Conservation (phyloP, 2,329 filamentous ascomycete species). For the Cladophialophora bantiana region DNA sequence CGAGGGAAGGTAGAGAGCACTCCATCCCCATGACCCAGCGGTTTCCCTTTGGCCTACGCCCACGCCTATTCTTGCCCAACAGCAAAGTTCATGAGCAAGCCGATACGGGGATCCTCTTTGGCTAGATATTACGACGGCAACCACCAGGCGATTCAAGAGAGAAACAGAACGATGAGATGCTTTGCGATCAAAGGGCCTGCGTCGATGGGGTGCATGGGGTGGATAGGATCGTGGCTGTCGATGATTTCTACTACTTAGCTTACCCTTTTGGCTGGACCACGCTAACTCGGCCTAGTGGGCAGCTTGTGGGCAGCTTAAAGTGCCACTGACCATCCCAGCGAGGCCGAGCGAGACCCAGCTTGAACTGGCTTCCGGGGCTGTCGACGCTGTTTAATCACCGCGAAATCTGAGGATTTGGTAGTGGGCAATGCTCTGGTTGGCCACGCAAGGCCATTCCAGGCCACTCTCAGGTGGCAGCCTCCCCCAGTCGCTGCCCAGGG, state of each 20-base stretch:
- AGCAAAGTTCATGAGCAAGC: not conserved
- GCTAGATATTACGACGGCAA: not conserved
- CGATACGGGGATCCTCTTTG: not conserved
- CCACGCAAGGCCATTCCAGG: not conserved
- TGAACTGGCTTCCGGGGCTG: constrained; percentile 18
- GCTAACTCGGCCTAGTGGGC: constrained; percentile 13
- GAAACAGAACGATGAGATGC: not conserved
- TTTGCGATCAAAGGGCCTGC: not conserved
- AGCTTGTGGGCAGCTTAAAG: not conserved
- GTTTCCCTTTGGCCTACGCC: not conserved
- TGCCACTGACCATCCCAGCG: constrained; percentile 13
- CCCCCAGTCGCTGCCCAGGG: not conserved
- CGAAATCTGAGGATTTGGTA: constrained; percentile 19
- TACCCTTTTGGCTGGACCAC: constrained; percentile 2
- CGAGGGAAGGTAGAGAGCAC: constrained; percentile 16
- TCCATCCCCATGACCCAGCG: not conserved
- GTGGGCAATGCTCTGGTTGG: constrained; percentile 16
- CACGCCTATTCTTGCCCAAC: not conserved
- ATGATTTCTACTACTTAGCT: constrained; percentile 3
- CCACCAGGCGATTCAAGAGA: not conserved
- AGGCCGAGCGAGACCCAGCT: constrained; percentile 4
- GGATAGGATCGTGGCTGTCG: constrained; percentile 2
- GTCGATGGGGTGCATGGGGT: constrained; percentile 11
- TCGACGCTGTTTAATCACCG: constrained; percentile 23
- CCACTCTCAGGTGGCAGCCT: constrained; percentile 9